phyloP scores from a whole-genome alignment of 192 early-diverging fungal genomes.

The Coemansia erecta region DNA sequence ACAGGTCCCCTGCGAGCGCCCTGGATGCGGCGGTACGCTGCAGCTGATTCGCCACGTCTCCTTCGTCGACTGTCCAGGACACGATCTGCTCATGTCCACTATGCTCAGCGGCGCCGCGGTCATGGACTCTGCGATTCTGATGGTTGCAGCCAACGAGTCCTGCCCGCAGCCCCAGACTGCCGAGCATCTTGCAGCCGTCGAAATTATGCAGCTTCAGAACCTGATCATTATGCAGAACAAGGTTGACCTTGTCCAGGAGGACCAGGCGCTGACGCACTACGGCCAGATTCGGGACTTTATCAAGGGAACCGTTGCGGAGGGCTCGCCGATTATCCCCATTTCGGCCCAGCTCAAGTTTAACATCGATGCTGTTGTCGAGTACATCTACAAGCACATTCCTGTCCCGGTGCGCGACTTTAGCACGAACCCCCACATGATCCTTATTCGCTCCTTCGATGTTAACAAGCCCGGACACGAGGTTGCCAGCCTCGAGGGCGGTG shows the following conservation, averaged over 20 bases:
- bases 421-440: slow-evolving; percentile 87
- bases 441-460: slow-evolving; percentile 98
- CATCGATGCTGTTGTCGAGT: slow-evolving; percentile 96
- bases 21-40: slow-evolving; percentile 84
- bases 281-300: slow-evolving; percentile 89
- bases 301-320: slow-evolving; percentile 92
- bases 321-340: slow-evolving; percentile 95
- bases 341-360: slow-evolving; percentile 99
- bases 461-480: slow-evolving; percentile 98
- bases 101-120: slow-evolving; percentile 99
- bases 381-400: slow-evolving; percentile 94
- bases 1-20: slow-evolving; percentile 83
- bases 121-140: slow-evolving; percentile 96
- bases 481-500: slow-evolving; percentile 89
- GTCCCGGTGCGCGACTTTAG: slow-evolving; percentile 93
- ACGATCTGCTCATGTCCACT: slow-evolving; percentile 99
- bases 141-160: slow-evolving; percentile 97
- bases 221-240: slow-evolving; percentile 99
- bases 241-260: slow-evolving; percentile 94
- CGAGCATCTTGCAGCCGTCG: slow-evolving; percentile 98
- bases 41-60: slow-evolving; percentile 88
- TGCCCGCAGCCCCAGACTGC: slow-evolving; percentile 99
- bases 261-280: slow-evolving; percentile 85
- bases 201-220: slow-evolving; percentile 97
- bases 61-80: slow-evolving; percentile 98